Evolutionary conservation across 2,329 filamentous ascomycete genomes (phyloP).

Genomic region (Diaporthe caulivora): DNA sequence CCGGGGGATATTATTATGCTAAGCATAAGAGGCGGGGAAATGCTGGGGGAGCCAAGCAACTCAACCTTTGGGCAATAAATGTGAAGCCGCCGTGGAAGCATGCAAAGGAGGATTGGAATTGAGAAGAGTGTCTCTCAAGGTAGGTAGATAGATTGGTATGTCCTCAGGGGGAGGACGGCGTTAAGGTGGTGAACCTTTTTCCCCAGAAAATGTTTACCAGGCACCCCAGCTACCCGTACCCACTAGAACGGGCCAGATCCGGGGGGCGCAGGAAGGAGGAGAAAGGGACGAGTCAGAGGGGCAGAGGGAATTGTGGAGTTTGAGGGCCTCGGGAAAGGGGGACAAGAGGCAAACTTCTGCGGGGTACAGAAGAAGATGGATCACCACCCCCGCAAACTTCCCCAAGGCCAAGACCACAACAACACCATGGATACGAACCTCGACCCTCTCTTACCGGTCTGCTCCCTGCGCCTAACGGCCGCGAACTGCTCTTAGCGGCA

Average conservation of each 20-base stretch:
- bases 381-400: conserved; percentile 3
- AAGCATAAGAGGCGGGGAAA: not conserved
- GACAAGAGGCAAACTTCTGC: not conserved
- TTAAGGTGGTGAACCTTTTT: too few relatives aligned
- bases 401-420: conserved; percentile 16
- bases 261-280: not conserved
- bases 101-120: not conserved
- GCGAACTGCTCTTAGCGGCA: conserved; percentile 10
- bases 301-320: too few relatives aligned
- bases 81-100: conserved; percentile 19
- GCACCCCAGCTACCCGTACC: not conserved
- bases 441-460: not conserved
- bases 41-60: not conserved
- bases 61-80: not conserved
- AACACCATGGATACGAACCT: conserved; percentile 6
- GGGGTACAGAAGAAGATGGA: conserved; percentile 1
- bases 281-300: not conserved
- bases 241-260: conserved; percentile 4
- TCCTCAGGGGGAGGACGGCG: not conserved
- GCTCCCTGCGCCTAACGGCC: conserved; percentile 7
- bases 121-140: not conserved
- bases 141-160: not conserved
- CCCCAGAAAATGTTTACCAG: not conserved
- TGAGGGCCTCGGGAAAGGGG: too few relatives aligned
- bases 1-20: not conserved